These are phyloP conservation scores for Eutreptiella sp. DNA, from an alignment of 208 protist species.

Conservation along the genomic window DNA sequence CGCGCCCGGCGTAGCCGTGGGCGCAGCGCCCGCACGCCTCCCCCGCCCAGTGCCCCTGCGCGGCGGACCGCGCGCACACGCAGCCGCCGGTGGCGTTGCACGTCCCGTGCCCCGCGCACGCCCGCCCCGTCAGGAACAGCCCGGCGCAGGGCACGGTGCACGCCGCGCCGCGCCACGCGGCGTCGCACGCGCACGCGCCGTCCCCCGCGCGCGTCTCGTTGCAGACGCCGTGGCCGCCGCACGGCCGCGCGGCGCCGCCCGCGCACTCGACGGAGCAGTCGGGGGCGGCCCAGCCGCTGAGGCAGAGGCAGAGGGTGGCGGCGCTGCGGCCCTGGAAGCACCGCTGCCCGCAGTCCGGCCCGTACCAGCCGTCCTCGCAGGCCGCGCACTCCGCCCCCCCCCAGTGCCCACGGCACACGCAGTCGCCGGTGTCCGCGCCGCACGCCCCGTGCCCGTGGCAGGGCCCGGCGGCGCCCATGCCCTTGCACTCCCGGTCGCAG, in stretches of 20 bases:
- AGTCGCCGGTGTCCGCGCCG: not conserved
- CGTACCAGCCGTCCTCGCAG: slow-evolving; percentile 7
- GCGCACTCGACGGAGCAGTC: not conserved
- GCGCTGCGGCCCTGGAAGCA: no score
- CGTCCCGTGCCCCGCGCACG: not conserved
- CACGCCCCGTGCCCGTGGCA: slow-evolving; percentile 9
- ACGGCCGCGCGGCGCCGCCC: not conserved
- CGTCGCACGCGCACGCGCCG: slow-evolving; percentile 9
- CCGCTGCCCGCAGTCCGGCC: slow-evolving; percentile 3
- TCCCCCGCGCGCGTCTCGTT: not conserved
- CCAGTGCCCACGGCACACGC: slow-evolving; percentile 24
- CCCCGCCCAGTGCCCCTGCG: not conserved
- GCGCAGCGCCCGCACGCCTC: not conserved
- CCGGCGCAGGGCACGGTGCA: not conserved
- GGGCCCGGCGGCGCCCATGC: not conserved
- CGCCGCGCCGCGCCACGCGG: slow-evolving; percentile 1
- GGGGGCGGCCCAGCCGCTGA: slow-evolving; percentile 4
- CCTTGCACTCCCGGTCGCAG: slow-evolving; percentile 14
- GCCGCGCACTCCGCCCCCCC: not conserved
- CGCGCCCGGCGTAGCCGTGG: not conserved
- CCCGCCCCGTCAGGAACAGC: not conserved
- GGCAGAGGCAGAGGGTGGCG: no score
- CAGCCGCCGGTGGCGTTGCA: not conserved
- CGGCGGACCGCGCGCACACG: not conserved
- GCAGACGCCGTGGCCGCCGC: not conserved